phyloP scores from a whole-genome alignment of 1,139 yeast genomes.

The Pichia sp. region DNA sequence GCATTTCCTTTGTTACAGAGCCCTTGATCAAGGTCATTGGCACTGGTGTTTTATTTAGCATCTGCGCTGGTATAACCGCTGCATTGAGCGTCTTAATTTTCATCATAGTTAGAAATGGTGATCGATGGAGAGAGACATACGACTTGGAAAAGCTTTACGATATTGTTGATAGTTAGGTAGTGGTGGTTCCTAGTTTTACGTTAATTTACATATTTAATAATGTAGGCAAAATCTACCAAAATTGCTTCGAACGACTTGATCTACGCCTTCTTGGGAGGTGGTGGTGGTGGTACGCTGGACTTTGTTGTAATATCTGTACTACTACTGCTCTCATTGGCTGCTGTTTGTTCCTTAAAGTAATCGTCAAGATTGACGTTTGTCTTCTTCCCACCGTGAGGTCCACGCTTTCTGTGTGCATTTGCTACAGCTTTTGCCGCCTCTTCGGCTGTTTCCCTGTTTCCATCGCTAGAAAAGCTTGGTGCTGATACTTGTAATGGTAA shows the following conservation, averaged over 20 bases:
- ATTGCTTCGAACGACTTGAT: too few species aligned
- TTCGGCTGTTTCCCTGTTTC: conserved; percentile 8
- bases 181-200: too few species aligned
- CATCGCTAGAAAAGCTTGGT: conserved; percentile 8
- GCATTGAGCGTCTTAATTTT: conserved; percentile 39
- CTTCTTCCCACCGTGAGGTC: conserved; percentile 1
- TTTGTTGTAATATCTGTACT: background rate
- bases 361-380: conserved; percentile 6
- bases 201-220: too few species aligned
- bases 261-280: conserved; percentile 5
- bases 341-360: conserved; percentile 13
- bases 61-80: conserved; percentile 50
- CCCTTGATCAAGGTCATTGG: conserved; percentile 61
- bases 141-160: conserved; percentile 57
- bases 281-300: conserved; percentile 7
- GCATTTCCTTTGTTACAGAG: conserved; percentile 67
- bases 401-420: conserved; percentile 7
- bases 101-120: conserved; percentile 51
- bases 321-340: conserved; percentile 1
- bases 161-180: conserved; percentile 26
- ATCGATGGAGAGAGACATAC: conserved; percentile 56
- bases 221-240: too few species aligned
- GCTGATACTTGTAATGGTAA: conserved; percentile 9
- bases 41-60: conserved; percentile 61
- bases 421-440: conserved; percentile 9